Evolutionary conservation across 2,329 filamentous ascomycete species (phyloP), one percentile per base, ranked within the genome.

Genomic region (Calonectria montana): DNA sequence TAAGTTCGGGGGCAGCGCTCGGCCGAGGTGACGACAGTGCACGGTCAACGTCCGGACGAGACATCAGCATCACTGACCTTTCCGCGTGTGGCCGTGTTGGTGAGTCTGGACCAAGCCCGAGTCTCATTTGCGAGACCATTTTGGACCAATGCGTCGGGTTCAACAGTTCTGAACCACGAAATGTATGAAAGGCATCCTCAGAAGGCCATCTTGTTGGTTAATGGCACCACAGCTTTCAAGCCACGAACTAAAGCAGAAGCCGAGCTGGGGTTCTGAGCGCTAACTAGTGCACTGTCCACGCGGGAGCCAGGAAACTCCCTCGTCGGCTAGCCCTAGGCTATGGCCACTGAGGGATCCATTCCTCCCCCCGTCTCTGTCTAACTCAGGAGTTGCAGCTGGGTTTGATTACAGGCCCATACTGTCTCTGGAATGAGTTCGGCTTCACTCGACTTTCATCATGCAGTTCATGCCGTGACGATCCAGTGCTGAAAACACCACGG

Each of bases 291-390:
- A 78, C 68, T 73, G 74, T 68, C 77, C 74, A 78, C 65, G 69
- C 77, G 77, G 77, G 76, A 78, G 35, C 67, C 69, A 76, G 72
- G 67, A 63, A 72, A 57, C 67, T 77, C 63, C 63, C 66, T 77
- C 65, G 18, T 67, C 74, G 53, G 65, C 67, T 74, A 77, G 70
- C 75, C 70, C 47, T 77, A 69, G 59, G 65, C 69, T 67, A 25
- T 66, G 37, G 70, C 62, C 55, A 62, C 47, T 69, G 61, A 74
- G 59, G 71, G 68, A 73, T 57, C 62, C 63, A 45, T 43, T 67
- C 43, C 55, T 72, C 65, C 31, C 57, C 59, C 57, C 55, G 67
- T 55, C 65, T 45, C 35, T 27, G 48, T 41, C 64, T 57, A n/a
- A 41, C 50, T 74, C 65, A 63, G 74, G 59, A 76, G 55, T 67